These are phyloP conservation scores for Perilla frutescens DNA, from an alignment of 257 asterid genomes.

Conservation along the genomic window DNA sequence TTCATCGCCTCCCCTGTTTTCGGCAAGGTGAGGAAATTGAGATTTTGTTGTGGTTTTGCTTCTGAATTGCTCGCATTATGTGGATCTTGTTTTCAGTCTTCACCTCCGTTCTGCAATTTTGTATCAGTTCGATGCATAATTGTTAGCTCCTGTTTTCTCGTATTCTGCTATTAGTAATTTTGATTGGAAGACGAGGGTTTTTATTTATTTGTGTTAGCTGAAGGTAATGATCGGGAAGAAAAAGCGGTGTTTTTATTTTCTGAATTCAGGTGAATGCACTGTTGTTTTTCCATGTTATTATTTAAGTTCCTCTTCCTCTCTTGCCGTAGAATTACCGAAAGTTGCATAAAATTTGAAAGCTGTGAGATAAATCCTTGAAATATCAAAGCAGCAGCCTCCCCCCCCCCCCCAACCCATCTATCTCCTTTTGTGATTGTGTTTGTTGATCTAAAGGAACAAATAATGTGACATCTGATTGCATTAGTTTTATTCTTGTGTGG, in stretches of 20 bases:
- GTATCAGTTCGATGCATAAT: constrained; percentile 10
- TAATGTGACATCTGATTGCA: constrained; percentile 8
- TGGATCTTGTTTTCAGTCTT: constrained; percentile 28
- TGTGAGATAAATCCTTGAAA: neutral
- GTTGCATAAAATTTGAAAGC: constrained; percentile 14
- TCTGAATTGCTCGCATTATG: constrained; percentile 12
- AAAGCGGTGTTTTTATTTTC: neutral
- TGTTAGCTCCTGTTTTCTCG: neutral
- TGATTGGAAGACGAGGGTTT: constrained; percentile 9
- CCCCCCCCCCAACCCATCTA: neutral
- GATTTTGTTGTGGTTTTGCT: constrained; percentile 17
- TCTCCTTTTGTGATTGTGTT: neutral
- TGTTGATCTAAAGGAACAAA: constrained; percentile 18
- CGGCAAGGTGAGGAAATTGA: constrained; percentile 45
- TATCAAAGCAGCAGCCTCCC: neutral
- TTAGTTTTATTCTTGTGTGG: constrained; percentile 5
- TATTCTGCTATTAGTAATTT: constrained; percentile 17
- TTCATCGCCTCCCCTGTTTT: constrained; percentile 37
- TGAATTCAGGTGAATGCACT: constrained; percentile 23
- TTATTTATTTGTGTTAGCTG: constrained; percentile 17
- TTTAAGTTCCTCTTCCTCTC: neutral
- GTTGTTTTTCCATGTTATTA: neutral
- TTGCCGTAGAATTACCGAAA: constrained; percentile 4
- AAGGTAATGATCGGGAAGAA: constrained; percentile 27
- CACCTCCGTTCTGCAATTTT: neutral